A percentile compares a stretch with the other conserved stretches of the same genome.
Conservation (phyloP, 202 grass and related monocot species). For the Schoenoplectus tabernaemontani region DNA sequence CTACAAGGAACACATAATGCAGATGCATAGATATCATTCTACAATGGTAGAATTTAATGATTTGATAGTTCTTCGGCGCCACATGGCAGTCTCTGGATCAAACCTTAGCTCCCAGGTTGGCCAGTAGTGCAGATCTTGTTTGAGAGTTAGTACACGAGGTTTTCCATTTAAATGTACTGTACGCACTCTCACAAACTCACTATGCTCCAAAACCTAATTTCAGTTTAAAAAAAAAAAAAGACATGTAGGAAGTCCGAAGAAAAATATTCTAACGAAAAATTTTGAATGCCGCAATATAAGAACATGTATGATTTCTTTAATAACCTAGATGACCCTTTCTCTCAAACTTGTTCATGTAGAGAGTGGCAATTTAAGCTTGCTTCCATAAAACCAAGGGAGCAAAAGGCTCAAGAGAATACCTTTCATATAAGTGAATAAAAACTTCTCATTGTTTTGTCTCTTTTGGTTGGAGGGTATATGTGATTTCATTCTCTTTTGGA, state of each 20-base stretch:
- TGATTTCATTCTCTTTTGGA: neutral
- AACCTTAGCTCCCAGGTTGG: slow-evolving; percentile 93
- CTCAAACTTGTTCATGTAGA: neutral
- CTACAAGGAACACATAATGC: neutral
- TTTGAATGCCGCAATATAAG: neutral
- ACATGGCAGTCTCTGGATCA: slow-evolving; percentile 74
- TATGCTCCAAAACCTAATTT: slow-evolving; percentile 73
- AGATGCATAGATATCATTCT: neutral
- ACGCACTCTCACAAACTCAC: slow-evolving; percentile 91
- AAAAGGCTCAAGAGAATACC: neutral
- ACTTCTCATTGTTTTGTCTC: neutral
- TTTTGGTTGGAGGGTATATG: neutral
- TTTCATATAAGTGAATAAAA: neutral
- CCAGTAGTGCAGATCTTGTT: slow-evolving; percentile 99
- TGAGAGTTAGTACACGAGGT: slow-evolving; percentile 82
- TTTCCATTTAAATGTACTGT: slow-evolving; percentile 95
- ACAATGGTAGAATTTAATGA: slow-evolving; percentile 39
- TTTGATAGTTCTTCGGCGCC: slow-evolving; percentile 81
- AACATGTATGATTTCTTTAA: neutral
- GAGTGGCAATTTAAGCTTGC: neutral
- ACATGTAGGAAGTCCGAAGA: neutral
- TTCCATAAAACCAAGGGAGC: neutral
- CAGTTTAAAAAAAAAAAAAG: neutral
- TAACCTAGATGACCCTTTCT: neutral
- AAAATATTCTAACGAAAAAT: neutral